Evolutionary conservation across 2,329 filamentous ascomycete genomes (phyloP).

Genomic region (Aspergillus cejpii): DNA sequence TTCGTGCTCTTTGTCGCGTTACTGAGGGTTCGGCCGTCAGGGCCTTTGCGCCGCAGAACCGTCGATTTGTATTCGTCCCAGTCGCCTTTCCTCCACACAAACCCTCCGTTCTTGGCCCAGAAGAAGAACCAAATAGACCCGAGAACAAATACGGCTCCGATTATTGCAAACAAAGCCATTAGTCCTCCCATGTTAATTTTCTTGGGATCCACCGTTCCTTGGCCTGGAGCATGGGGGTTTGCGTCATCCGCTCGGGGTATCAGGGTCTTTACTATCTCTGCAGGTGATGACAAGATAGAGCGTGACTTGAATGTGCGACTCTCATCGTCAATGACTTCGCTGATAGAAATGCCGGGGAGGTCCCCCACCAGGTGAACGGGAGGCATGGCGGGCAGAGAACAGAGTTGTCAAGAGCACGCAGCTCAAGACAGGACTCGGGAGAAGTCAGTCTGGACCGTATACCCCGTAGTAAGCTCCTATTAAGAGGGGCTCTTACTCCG

Average conservation of each 20-base stretch:
- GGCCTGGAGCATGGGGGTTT: slow-evolving; percentile 23
- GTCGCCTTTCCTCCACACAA: slow-evolving; percentile 74
- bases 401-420: slow-evolving; percentile 31
- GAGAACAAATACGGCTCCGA: slow-evolving; percentile 69
- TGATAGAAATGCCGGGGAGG: slow-evolving; percentile 19
- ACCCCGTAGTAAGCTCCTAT: no score
- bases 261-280: slow-evolving; percentile 26
- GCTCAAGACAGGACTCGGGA: slow-evolving; percentile 30
- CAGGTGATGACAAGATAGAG: slow-evolving; percentile 11
- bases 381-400: slow-evolving; percentile 23
- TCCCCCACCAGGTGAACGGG: slow-evolving; percentile 23
- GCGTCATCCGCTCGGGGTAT: slow-evolving; percentile 23
- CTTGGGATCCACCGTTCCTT: slow-evolving; percentile 37
- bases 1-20: slow-evolving; percentile 76
- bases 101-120: slow-evolving; percentile 94
- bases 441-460: slow-evolving; percentile 8
- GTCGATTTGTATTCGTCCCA: slow-evolving; percentile 99
- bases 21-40: slow-evolving; percentile 77
- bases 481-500: slow-evolving; percentile 5
- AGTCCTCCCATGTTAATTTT: slow-evolving; percentile 54
- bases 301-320: slow-evolving; percentile 9
- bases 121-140: slow-evolving; percentile 95
- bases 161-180: slow-evolving; percentile 77
- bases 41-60: slow-evolving; percentile 78
- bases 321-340: slow-evolving; percentile 13